Percentiles rank a stretch among this genome's conserved stretches.
Evolutionary conservation across 768 basidiomycete species (phyloP).

Genomic region (Crepidotus variabilis): DNA sequence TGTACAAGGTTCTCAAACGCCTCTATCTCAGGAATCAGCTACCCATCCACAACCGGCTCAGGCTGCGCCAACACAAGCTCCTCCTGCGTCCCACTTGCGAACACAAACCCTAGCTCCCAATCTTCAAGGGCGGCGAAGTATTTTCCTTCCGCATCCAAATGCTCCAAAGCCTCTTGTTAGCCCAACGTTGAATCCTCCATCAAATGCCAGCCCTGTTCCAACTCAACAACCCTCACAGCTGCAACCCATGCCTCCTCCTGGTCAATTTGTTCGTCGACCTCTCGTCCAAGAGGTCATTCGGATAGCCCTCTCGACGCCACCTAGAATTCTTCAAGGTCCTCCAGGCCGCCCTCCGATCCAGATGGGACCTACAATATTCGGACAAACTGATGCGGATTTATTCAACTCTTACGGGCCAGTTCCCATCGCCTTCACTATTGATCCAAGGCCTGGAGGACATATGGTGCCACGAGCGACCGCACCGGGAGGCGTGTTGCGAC

Average conservation of each 20-base stretch:
- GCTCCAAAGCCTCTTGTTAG: slow-evolving; percentile 36
- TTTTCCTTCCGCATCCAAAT: slow-evolving; percentile 45
- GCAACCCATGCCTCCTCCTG: neutral
- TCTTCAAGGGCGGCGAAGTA: slow-evolving; percentile 26
- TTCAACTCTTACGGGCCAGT: slow-evolving; percentile 49
- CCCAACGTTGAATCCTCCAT: neutral
- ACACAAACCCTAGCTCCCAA: neutral
- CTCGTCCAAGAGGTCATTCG: slow-evolving; percentile 20
- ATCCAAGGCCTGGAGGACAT: slow-evolving; percentile 21
- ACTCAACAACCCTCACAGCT: neutral
- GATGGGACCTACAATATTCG: slow-evolving; percentile 58
- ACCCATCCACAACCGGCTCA: neutral
- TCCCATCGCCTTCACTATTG: slow-evolving; percentile 54
- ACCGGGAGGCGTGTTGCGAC: slow-evolving; percentile 1
- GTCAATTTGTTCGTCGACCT: slow-evolving; percentile 4
- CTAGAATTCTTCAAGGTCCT: slow-evolving; percentile 10
- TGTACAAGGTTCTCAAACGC: slow-evolving; percentile 15
- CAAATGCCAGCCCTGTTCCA: neutral
- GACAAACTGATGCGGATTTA: slow-evolving; percentile 50
- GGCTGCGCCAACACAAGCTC: neutral
- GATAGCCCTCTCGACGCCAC: slow-evolving; percentile 22
- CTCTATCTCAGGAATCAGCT: slow-evolving; percentile 3
- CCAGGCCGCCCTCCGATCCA: slow-evolving; percentile 16
- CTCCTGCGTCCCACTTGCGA: neutral
- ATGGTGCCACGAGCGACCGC: slow-evolving; percentile 1